These are phyloP conservation scores for Daphne laureola DNA, from an alignment of 441 rosid species.

Conservation along the genomic window DNA sequence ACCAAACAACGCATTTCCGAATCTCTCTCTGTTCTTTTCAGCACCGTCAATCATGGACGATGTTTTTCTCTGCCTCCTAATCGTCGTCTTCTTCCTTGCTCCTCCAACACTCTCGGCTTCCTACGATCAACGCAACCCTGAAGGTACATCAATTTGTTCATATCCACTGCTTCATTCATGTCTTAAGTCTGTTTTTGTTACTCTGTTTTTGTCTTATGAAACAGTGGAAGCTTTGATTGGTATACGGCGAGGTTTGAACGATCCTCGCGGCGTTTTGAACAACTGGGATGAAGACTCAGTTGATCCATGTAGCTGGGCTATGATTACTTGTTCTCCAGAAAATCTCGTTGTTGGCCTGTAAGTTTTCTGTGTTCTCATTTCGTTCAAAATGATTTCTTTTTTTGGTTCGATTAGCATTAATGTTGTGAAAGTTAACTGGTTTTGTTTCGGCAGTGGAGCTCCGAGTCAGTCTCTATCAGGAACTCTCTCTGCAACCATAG, in stretches of 20 bases:
- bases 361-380: conserved; percentile 18
- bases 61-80: conserved; percentile 18
- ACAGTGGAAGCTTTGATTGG: conserved; percentile 76
- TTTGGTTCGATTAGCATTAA: background rate
- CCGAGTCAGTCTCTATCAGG: conserved; percentile 92
- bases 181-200: background rate
- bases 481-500: conserved; percentile 49
- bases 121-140: conserved; percentile 77
- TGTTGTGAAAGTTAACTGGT: conserved; percentile 1
- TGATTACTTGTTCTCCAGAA: conserved; percentile 76
- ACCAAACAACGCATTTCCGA: background rate
- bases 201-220: conserved; percentile 3
- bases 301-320: conserved; percentile 96
- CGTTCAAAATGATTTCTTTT: background rate
- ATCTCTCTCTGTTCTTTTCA: background rate
- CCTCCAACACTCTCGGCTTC: conserved; percentile 27
- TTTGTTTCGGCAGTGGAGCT: conserved; percentile 49
- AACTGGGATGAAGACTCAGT: conserved; percentile 93
- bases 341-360: conserved; percentile 74
- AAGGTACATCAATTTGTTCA: conserved; percentile 56
- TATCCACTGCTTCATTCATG: background rate
- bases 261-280: conserved; percentile 71
- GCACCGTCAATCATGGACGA: conserved; percentile 19
- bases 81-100: conserved; percentile 19
- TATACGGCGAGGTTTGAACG: conserved; percentile 43